These are phyloP conservation scores for Talaromyces atroroseus DNA, from an alignment of 2,329 filamentous ascomycete species.

Conservation along the genomic window DNA sequence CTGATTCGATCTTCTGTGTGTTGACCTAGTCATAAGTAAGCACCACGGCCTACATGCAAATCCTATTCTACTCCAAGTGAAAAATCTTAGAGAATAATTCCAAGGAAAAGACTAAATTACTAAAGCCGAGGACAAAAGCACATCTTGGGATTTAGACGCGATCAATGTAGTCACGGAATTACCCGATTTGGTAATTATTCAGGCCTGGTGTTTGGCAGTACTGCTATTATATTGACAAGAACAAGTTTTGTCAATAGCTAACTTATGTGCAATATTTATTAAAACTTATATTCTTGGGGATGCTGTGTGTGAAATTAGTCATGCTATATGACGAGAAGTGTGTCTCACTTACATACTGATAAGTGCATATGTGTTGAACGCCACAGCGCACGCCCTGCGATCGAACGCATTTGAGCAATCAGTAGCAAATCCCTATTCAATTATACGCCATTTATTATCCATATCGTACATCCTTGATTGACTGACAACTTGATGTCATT, in stretches of 20 bases:
- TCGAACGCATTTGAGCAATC: background rate
- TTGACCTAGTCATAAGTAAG: slow-evolving; percentile 3
- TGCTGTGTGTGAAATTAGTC: background rate
- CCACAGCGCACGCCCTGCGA: background rate
- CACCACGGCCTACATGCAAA: background rate
- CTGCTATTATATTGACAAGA: background rate
- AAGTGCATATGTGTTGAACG: background rate
- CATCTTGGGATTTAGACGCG: background rate
- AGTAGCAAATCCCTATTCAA: background rate
- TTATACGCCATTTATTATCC: background rate
- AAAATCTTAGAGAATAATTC: background rate
- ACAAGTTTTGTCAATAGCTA: background rate
- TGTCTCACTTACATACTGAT: background rate
- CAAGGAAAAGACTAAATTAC: background rate
- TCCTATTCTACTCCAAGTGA: background rate
- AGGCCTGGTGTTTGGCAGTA: background rate
- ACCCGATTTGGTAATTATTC: background rate
- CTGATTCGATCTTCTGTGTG: background rate
- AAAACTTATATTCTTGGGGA: background rate
- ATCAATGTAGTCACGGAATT: background rate
- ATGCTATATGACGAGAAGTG: background rate
- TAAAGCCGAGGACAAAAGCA: background rate
- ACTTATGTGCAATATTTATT: background rate
- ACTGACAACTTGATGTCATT: background rate
- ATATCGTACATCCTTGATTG: background rate